Base-by-base conservation (phyloP, 2,329 filamentous ascomycete genomes). In the Fusarium chlamydosporum region DNA sequence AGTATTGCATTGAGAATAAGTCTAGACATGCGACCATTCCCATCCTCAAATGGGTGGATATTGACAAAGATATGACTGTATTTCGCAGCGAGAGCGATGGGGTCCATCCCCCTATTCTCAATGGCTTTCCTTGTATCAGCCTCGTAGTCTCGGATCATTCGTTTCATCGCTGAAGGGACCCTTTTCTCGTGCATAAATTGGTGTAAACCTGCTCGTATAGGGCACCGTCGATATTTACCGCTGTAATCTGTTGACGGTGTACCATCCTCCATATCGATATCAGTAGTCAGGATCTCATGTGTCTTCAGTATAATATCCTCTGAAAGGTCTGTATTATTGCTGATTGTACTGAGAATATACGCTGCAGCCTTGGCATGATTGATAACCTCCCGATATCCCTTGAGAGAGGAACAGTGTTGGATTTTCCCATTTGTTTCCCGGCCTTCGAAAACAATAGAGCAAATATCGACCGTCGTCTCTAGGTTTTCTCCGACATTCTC, bases 41-140 rank as follows among this genome's bases (percentile, higher is more conserved):
- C 79, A 33, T 79, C 77, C 4, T 59, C 56, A 38, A 80, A 81
- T 1, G 79, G 79, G 9, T 80, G 77, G 6, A 80, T 80, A 9
- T 63, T 74, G 46, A 78, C 73, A 40, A 80, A 76, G 0, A 45
- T 46, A 15, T 79, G 68, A 27, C 70, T 75, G 31, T 76, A 75
- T 27, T 72, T 71, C 15, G 71, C 72, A 16, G 74, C 74, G 1
- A 79, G 52, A 0, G 62, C 63, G 15, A 73, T 61, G 0, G 77
- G 70, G 27, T 76, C 70, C 2, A 76, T 46, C 3, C 47, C 13
- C 5, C 38, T 18, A 2, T 9, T 12, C 37, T 16, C 23, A n/a
- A 7, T 52, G 13, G 11, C 62, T 52, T 33, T 12, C 15, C 16
- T 9, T 11, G 2, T 11, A 2, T 29, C n/a, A 34, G 79, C 59